These are phyloP conservation scores for Piromyces sp. DNA, from an alignment of 192 early-diverging fungal genomes.

Conservation along the genomic window DNA sequence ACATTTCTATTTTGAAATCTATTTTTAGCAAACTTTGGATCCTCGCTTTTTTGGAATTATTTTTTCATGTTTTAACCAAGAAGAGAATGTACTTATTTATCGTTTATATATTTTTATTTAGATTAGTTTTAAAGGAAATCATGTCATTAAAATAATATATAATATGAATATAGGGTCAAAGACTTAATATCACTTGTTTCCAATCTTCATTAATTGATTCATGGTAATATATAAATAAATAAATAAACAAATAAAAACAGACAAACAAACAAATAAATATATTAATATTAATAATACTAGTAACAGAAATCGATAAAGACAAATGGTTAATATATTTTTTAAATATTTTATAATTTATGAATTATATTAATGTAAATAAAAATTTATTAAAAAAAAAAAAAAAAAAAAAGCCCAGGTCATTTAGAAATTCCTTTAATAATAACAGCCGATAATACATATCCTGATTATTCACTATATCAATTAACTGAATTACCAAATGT, in stretches of 20 bases:
- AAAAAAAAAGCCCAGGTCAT: neutral
- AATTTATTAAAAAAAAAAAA: neutral
- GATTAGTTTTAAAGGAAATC: no score
- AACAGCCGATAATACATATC: neutral
- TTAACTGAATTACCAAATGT: neutral
- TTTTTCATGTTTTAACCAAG: constrained; percentile 3
- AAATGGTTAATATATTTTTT: no score
- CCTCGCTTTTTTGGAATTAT: constrained; percentile 4
- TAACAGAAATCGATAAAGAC: no score
- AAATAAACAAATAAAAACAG: neutral
- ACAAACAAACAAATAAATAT: no score
- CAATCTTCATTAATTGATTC: neutral
- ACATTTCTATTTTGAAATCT: no score
- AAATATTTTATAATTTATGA: no score
- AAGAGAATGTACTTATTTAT: neutral
- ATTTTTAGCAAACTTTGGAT: constrained; percentile 2
- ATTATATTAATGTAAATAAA: no score
- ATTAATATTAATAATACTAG: no score
- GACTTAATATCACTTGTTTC: neutral
- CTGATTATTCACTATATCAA: neutral
- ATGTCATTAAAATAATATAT: no score
- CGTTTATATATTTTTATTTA: no score
- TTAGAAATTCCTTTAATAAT: neutral
- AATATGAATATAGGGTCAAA: neutral
- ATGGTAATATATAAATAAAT: neutral